Evolutionary conservation across 2,329 filamentous ascomycete genomes (phyloP).

Genomic region (Rhinocladiella similis): DNA sequence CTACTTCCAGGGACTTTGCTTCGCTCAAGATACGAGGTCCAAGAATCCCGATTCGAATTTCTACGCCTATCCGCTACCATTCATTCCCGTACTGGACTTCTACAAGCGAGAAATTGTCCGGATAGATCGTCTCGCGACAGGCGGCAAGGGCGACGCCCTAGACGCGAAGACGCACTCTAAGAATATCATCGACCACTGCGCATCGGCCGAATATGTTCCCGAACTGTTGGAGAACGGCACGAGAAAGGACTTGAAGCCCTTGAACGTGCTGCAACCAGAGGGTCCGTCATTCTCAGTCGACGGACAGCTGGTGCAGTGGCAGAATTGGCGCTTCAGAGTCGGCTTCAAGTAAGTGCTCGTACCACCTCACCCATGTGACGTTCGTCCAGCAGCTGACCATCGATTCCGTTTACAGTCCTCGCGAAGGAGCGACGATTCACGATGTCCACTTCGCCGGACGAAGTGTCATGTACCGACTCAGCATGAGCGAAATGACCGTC

Average conservation of each 20-base stretch:
- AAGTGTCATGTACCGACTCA: constrained; percentile 66
- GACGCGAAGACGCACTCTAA: constrained; percentile 41
- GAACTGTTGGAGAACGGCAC: constrained; percentile 50
- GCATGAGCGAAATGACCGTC: constrained; percentile 69
- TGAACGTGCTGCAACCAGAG: constrained; percentile 71
- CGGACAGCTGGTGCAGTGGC: constrained; percentile 57
- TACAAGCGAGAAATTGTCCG: constrained; percentile 56
- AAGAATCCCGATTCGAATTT: constrained; percentile 60
- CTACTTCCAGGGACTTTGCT: constrained; percentile 57
- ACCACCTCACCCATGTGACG: neutral
- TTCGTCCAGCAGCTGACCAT: too few relatives aligned
- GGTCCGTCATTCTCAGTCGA: constrained; percentile 65
- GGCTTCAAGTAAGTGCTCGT: constrained; percentile 51
- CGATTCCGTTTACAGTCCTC: neutral
- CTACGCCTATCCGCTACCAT: constrained; percentile 62
- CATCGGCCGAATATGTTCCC: constrained; percentile 52
- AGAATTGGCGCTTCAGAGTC: constrained; percentile 70
- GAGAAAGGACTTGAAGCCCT: constrained; percentile 61
- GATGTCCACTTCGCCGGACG: constrained; percentile 67
- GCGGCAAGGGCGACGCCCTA: constrained; percentile 52
- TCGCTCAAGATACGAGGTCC: constrained; percentile 49
- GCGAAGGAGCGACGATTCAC: constrained; percentile 58
- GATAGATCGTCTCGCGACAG: constrained; percentile 58
- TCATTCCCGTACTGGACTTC: constrained; percentile 61
- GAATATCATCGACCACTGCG: constrained; percentile 54